Base-by-base conservation (phyloP, 179 eudicot genomes). In the Heliamphora pulchella region DNA sequence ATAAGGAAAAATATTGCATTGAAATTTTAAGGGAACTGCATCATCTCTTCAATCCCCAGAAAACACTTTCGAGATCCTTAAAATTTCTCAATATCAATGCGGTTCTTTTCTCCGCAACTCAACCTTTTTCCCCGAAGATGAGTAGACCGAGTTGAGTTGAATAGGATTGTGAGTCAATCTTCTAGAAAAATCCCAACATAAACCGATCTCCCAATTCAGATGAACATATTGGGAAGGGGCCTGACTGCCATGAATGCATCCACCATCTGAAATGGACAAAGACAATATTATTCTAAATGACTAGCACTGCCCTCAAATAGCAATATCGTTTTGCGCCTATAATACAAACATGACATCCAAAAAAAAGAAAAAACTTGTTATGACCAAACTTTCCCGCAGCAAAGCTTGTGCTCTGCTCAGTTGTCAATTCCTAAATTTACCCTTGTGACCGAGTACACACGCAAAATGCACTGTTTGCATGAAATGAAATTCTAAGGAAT, bases 161-260 rank as follows among this genome's bases (percentile, higher is more conserved):
- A 31, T 31, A 0, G 31, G 31, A 31, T 31, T 41, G 20, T 13
- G 50, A 68, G 72, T 43, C 4, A n/a, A 48, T 48, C 75, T 71
- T 53, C 54, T 39, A 46, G 74, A 70, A 9, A 8, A 71, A 71
- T 48, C 20, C 15, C 47, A 48, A 71, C 9, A 71, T 71, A 18
- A 18, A 47, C 39, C 7, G 8, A 43, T 47, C 55, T 2, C 39
- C 74, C 57, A 47, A 14, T 71, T 90, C 62, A 92, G 86, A 79
- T 77, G 82, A 90, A 94, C 98, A 91, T 95, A 88, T 87, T 88
- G 31, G 97, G 98, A 59, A 95, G 91, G 41, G 98, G 97, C 82
- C 98, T 83, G 67, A 92, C 97, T 2, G 98, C 98, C 98, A 93
- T 92, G 89, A 95, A 95, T 20, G 98, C 98, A 82, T 93, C 98